A percentile compares a stretch with the other conserved stretches of the same genome.
These are phyloP conservation scores for Kwoniella sp. DNA, from an alignment of 768 basidiomycete species.

Conservation along the genomic window DNA sequence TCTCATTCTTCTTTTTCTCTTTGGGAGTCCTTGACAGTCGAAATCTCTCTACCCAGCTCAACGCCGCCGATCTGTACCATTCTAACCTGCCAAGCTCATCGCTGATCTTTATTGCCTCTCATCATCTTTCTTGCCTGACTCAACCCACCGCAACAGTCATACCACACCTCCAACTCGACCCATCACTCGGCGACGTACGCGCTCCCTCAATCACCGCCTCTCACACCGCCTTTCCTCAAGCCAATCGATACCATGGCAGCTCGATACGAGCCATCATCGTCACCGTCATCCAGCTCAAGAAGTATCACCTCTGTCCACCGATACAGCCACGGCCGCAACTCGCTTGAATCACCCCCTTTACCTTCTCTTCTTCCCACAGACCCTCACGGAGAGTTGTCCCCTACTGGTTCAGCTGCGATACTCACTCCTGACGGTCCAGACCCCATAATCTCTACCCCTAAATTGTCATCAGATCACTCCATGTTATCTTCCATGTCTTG, in stretches of 20 bases:
- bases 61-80: too few species aligned
- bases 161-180: neutral
- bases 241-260: slow-evolving; percentile 11
- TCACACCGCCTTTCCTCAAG: slow-evolving; percentile 7
- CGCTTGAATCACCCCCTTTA: slow-evolving; percentile 23
- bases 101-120: neutral
- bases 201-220: slow-evolving; percentile 13
- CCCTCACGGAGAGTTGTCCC: slow-evolving; percentile 25
- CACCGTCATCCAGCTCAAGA: neutral
- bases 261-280: neutral
- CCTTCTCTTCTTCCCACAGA: slow-evolving; percentile 30
- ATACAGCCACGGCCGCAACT: neutral
- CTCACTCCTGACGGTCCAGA: slow-evolving; percentile 21
- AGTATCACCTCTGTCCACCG: neutral
- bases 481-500: slow-evolving; percentile 26
- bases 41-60: too few species aligned
- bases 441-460: slow-evolving; percentile 8
- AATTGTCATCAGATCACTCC: slow-evolving; percentile 30
- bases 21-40: too few species aligned
- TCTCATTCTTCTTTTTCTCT: too few species aligned
- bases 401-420: slow-evolving; percentile 21
- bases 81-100: neutral
- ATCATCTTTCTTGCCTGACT: neutral
- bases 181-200: neutral
- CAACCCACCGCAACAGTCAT: neutral